phyloP scores from a whole-genome alignment of 2,329 filamentous ascomycete species.

The Trichoderma breve region DNA sequence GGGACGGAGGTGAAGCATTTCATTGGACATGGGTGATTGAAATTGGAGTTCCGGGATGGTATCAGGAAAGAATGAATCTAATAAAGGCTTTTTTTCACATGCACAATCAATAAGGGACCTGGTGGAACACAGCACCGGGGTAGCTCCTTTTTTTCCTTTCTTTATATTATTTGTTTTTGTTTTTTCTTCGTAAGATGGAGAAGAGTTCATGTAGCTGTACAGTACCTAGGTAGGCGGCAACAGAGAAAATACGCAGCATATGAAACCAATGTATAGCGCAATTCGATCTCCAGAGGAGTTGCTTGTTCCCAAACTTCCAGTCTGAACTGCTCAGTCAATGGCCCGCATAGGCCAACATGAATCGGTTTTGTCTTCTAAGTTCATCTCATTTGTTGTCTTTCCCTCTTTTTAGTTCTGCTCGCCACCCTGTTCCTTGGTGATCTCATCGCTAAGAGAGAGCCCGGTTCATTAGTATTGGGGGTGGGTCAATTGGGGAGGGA shows the following conservation, averaged over 20 bases:
- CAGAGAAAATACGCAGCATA: slow-evolving; percentile 1
- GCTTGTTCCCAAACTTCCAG: background rate
- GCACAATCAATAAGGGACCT: slow-evolving; percentile 5
- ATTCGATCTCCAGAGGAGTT: background rate
- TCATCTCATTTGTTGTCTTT: background rate
- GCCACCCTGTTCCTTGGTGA: slow-evolving; percentile 70
- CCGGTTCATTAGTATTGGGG: slow-evolving; percentile 1
- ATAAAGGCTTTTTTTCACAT: slow-evolving; percentile 21
- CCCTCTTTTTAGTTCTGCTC: slow-evolving; percentile 56
- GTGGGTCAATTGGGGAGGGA: background rate
- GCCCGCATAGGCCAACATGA: background rate
- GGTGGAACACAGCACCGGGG: slow-evolving; percentile 19
- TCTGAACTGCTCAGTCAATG: background rate
- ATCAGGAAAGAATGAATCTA: slow-evolving; percentile 21
- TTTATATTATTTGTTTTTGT: background rate
- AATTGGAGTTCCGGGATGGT: slow-evolving; percentile 21
- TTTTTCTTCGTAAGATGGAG: background rate
- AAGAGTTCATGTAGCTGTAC: slow-evolving; percentile 38
- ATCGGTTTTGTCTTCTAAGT: slow-evolving; percentile 17
- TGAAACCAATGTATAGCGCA: background rate
- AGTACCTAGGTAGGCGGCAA: slow-evolving; percentile 32
- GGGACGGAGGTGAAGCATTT: slow-evolving; percentile 58
- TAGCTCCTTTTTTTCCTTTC: slow-evolving; percentile 5
- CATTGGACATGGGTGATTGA: slow-evolving; percentile 23
- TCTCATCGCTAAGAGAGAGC: slow-evolving; percentile 61